phyloP scores from a whole-genome alignment of 108 stramenopile genomes.

The Cafeteria roenbergensis region DNA sequence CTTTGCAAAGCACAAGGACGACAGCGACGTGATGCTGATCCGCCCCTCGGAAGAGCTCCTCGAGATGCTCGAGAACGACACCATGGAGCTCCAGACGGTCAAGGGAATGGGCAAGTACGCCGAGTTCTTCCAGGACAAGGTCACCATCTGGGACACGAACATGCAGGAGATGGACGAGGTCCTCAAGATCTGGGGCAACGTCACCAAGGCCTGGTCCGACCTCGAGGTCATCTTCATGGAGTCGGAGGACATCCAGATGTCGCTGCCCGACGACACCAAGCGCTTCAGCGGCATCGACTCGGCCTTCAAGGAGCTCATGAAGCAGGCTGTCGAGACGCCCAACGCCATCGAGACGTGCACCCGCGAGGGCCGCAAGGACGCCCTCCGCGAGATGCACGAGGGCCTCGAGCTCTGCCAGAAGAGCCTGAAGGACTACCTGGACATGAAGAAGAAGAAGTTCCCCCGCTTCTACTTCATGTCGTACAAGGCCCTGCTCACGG shows the following conservation, averaged over 20 bases:
- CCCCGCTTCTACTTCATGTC: slow-evolving; percentile 81
- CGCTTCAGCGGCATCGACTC: slow-evolving; percentile 71
- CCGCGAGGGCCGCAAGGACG: slow-evolving; percentile 57
- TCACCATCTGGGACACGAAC: slow-evolving; percentile 60
- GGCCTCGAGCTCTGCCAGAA: slow-evolving; percentile 75
- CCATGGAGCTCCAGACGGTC: slow-evolving; percentile 75
- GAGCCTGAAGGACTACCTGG: slow-evolving; percentile 72
- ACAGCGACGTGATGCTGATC: slow-evolving; percentile 56
- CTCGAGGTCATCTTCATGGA: slow-evolving; percentile 71
- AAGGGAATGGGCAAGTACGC: slow-evolving; percentile 77
- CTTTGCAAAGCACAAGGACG: slow-evolving; percentile 60
- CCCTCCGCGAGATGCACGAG: slow-evolving; percentile 58
- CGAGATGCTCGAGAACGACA: slow-evolving; percentile 65
- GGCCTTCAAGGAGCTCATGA: slow-evolving; percentile 75
- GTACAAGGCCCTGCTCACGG: slow-evolving; percentile 65
- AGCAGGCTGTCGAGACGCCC: slow-evolving; percentile 57
- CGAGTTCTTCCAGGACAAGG: slow-evolving; percentile 66
- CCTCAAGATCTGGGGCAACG: slow-evolving; percentile 58
- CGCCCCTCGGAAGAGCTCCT: slow-evolving; percentile 63
- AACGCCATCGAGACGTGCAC: slow-evolving; percentile 61
- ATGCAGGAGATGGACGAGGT: slow-evolving; percentile 63
- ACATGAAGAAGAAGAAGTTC: slow-evolving; percentile 80
- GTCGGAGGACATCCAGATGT: slow-evolving; percentile 68
- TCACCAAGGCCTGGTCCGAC: slow-evolving; percentile 61
- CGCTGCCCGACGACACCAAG: slow-evolving; percentile 75